These are phyloP conservation scores for Pichia kluyveri DNA, from an alignment of 805 yeast genomes.

Conservation along the genomic window DNA sequence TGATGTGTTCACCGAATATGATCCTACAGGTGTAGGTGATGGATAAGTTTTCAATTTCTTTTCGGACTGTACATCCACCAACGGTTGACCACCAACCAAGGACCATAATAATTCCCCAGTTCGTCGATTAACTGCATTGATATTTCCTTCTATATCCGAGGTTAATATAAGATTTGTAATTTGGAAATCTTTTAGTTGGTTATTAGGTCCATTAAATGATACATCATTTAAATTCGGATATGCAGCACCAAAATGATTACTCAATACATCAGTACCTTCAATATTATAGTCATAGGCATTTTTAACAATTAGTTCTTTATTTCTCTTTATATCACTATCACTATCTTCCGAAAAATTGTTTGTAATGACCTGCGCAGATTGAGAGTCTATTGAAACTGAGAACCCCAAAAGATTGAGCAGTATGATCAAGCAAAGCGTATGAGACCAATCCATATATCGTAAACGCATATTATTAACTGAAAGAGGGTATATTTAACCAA, in stretches of 20 bases:
- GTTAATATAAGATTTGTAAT: constrained; percentile 52
- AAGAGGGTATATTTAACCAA: too few species aligned
- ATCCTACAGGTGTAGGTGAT: constrained; percentile 4
- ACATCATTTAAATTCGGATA: background rate
- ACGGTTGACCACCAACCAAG: constrained; percentile 52
- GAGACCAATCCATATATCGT: too few species aligned
- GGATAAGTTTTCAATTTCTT: background rate
- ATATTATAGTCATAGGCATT: background rate
- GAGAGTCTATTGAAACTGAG: too few species aligned
- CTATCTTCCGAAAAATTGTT: too few species aligned
- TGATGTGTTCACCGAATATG: background rate
- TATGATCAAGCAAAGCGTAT: too few species aligned
- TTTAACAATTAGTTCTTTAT: background rate
- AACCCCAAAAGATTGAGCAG: too few species aligned
- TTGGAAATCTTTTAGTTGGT: constrained; percentile 18
- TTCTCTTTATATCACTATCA: too few species aligned
- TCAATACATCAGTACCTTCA: background rate
- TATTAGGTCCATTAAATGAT: background rate
- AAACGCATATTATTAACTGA: too few species aligned
- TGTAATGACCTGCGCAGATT: too few species aligned
- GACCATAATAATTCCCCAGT: constrained; percentile 78
- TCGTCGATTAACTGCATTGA: constrained; percentile 70
- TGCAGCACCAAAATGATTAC: background rate
- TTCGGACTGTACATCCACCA: constrained; percentile 33
- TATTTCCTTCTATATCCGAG: constrained; percentile 78